These are phyloP conservation scores for Lactarius trivialis DNA, from an alignment of 768 basidiomycete genomes.

Conservation along the genomic window DNA sequence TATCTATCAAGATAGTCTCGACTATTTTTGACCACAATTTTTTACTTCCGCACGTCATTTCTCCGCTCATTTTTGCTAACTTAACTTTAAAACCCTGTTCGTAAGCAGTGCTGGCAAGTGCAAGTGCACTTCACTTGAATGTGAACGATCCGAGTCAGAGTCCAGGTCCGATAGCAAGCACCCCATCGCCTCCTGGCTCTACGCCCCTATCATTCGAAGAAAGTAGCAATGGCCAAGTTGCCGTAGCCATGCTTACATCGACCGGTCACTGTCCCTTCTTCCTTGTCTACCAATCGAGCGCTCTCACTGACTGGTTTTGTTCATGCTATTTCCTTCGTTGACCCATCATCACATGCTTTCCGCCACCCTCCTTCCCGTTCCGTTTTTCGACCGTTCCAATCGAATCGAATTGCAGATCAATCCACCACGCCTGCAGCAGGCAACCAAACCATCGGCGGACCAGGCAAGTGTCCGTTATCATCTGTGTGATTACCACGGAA, in stretches of 20 bases:
- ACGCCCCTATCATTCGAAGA: constrained; percentile 15
- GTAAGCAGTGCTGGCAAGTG: constrained; percentile 17
- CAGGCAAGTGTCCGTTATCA: constrained; percentile 19
- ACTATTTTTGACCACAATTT: neutral
- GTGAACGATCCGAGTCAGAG: constrained; percentile 3
- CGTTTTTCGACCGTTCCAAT: constrained; percentile 12
- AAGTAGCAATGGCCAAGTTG: neutral
- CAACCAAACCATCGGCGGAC: constrained; percentile 17
- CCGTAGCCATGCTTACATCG: constrained; percentile 1
- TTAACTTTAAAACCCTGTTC: constrained; percentile 20
- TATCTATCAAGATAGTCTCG: constrained; percentile 8
- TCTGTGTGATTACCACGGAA: constrained; percentile 20
- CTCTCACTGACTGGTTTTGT: constrained; percentile 15
- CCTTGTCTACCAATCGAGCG: neutral
- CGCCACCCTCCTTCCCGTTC: constrained; percentile 6
- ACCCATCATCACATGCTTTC: constrained; percentile 12
- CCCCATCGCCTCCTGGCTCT: constrained; percentile 11
- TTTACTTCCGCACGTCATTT: constrained; percentile 20
- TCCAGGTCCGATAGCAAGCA: constrained; percentile 14
- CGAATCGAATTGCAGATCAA: constrained; percentile 21
- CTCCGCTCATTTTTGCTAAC: constrained; percentile 5
- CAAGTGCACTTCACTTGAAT: neutral
- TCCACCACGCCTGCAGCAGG: constrained; percentile 16
- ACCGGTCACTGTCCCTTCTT: constrained; percentile 18
- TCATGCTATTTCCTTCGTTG: constrained; percentile 10